Percentiles rank a stretch among this genome's conserved stretches.
Evolutionary conservation across 352 stramenopile genomes (phyloP).

Genomic region (Thalassiosira livingstoniorum): DNA sequence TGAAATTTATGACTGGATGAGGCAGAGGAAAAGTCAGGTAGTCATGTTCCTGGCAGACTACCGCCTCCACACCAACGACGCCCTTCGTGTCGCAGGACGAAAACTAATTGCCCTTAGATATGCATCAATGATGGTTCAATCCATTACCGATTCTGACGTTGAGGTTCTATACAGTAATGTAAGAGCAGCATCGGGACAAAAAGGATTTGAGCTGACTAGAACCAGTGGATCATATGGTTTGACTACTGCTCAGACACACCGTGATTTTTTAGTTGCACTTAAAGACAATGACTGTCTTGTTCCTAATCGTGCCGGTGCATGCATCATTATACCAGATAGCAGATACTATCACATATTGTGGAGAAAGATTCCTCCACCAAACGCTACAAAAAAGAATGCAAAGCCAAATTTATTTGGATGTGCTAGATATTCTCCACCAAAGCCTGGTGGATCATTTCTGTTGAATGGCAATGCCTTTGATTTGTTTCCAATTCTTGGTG

Average conservation of each 20-base stretch:
- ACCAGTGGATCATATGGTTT: slow-evolving; percentile 12
- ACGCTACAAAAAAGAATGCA: neutral
- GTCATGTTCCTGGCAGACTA: too few species aligned
- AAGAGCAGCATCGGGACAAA: neutral
- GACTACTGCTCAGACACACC: neutral
- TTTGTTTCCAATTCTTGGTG: slow-evolving; percentile 14
- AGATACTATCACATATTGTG: slow-evolving; percentile 15
- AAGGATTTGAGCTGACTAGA: slow-evolving; percentile 8
- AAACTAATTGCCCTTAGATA: neutral
- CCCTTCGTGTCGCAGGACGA: neutral
- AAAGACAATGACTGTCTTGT: neutral
- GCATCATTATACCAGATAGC: slow-evolving; percentile 6
- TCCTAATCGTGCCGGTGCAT: slow-evolving; percentile 17
- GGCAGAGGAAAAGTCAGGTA: too few species aligned
- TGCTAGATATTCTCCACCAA: slow-evolving; percentile 6
- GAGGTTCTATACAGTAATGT: neutral
- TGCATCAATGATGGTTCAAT: neutral
- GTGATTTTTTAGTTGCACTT: neutral
- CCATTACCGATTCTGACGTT: slow-evolving; percentile 10
- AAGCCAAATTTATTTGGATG: neutral
- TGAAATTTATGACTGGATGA: too few species aligned
- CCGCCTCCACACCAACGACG: too few species aligned
- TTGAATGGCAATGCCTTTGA: neutral
- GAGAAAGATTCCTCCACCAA: too few species aligned
- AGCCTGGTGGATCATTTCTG: slow-evolving; percentile 1